Evolutionary conservation across 148 eudicot genomes (phyloP).

Genomic region (Cornus kousa): DNA sequence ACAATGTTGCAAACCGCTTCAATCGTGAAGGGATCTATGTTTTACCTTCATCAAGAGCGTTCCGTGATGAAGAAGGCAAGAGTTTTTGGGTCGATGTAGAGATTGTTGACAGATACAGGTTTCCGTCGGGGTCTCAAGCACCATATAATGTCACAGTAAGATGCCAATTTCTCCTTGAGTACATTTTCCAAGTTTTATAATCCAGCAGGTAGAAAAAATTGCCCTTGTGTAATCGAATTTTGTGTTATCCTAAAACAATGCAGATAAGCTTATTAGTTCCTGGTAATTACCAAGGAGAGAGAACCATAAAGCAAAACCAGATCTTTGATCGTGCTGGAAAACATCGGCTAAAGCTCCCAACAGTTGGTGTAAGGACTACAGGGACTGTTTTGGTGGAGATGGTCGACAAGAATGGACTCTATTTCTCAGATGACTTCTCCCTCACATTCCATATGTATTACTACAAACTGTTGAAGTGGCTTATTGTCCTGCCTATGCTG

Average conservation of each 20-base stretch:
- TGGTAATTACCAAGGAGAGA: slow-evolving; percentile 93
- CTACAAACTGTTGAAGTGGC: slow-evolving; percentile 92
- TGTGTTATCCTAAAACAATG: slow-evolving; percentile 12
- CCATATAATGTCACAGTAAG: slow-evolving; percentile 95
- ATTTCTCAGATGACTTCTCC: slow-evolving; percentile 89
- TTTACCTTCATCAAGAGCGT: slow-evolving; percentile 71
- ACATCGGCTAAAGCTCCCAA: slow-evolving; percentile 80
- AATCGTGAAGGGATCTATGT: slow-evolving; percentile 88
- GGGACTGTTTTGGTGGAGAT: slow-evolving; percentile 91
- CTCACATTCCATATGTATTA: slow-evolving; percentile 89
- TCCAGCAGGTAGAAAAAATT: background rate
- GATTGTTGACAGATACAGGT: slow-evolving; percentile 80
- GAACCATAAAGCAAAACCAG: slow-evolving; percentile 73
- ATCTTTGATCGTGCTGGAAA: slow-evolving; percentile 59
- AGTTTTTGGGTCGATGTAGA: slow-evolving; percentile 87
- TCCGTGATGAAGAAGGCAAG: slow-evolving; percentile 98
- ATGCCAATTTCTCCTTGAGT: slow-evolving; percentile 3
- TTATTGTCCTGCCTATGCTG: slow-evolving; percentile 89
- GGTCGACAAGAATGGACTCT: slow-evolving; percentile 71
- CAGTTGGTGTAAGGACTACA: slow-evolving; percentile 83
- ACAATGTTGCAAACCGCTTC: slow-evolving; percentile 66
- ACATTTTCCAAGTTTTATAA: background rate
- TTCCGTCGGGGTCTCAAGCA: slow-evolving; percentile 85
- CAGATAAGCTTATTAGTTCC: slow-evolving; percentile 84
- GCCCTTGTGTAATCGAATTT: background rate